Percentiles rank a stretch among this genome's conserved stretches.
Conservation (phyloP, 2,329 filamentous ascomycete species). For the Pseudocercospora musae region DNA sequence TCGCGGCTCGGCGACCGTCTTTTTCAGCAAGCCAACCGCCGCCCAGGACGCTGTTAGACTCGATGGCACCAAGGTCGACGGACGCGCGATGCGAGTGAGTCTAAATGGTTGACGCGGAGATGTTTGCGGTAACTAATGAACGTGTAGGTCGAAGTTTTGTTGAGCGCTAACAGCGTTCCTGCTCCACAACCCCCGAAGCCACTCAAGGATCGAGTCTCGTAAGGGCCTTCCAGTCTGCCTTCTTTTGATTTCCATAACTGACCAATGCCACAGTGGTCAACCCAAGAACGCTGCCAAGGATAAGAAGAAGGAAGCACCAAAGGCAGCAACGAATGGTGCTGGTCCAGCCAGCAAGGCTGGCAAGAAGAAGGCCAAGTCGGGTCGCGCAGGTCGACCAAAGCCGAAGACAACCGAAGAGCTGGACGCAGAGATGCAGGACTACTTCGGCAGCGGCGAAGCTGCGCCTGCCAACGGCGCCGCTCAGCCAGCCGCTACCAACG, state of each 20-base stretch:
- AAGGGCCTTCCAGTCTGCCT: slow-evolving; percentile 39
- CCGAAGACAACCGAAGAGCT: slow-evolving; percentile 92
- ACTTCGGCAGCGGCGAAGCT: slow-evolving; percentile 62
- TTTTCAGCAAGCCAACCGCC: slow-evolving; percentile 75
- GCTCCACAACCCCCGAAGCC: slow-evolving; percentile 66
- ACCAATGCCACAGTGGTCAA: slow-evolving; percentile 22
- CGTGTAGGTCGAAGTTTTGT: slow-evolving; percentile 81
- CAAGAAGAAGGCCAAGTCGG: slow-evolving; percentile 53
- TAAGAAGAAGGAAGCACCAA: slow-evolving; percentile 51
- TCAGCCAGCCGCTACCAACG: slow-evolving; percentile 46
- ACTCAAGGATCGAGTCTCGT: slow-evolving; percentile 80
- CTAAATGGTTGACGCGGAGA: background rate
- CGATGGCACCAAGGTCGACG: slow-evolving; percentile 88
- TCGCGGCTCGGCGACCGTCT: slow-evolving; percentile 87
- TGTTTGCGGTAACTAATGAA: background rate
- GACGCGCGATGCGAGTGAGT: slow-evolving; percentile 80
- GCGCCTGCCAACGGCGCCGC: slow-evolving; percentile 46
- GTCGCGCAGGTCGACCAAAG: slow-evolving; percentile 65
- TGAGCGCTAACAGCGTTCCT: slow-evolving; percentile 62
- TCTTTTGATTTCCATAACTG: slow-evolving; percentile 15
- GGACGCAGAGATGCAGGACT: slow-evolving; percentile 96
- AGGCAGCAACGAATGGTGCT: slow-evolving; percentile 54
- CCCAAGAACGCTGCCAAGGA: slow-evolving; percentile 35
- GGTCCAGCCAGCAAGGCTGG: slow-evolving; percentile 47
- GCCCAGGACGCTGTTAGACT: slow-evolving; percentile 82